Base-by-base conservation (phyloP, 1,139 yeast genomes). In the Scheffersomyces cryptocercus region DNA sequence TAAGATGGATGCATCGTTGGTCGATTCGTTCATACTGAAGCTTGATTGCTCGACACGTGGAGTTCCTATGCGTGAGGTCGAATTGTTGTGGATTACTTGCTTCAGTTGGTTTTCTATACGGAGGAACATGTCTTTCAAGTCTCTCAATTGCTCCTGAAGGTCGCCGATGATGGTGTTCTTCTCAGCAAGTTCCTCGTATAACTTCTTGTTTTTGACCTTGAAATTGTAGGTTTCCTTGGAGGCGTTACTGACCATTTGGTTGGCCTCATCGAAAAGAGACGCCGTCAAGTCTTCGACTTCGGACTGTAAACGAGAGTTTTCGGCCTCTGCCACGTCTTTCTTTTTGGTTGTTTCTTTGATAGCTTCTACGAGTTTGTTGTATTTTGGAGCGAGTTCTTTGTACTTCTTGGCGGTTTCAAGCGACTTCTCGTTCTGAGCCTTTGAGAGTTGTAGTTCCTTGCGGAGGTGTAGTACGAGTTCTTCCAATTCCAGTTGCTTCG, bases 231-330 rank as follows among this genome's bases (percentile, higher is more conserved):
- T 74, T 52, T 81, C 85, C 51, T 77, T 68, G 45, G 84, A 78
- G 1, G 93, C 95, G 51, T 79, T 79, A 46, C 82, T 79, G 11
- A 88, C 96, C 87, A 85, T 86, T 39, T 76, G 75, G 58, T 87
- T 87, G 15, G 96, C 96, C 58, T 87, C 93, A 54, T 81, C 84
- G 60, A 88, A 88, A 36, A 88, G 65, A 2, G 89, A 81, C 2
- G 84, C 88, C 1, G 89, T 79, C 42, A 88, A 68, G 37, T 88
- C 95, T 59, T 86, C 93, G 28, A 88, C 85, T 59, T 88, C 96
- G 14, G 73, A 78, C 46, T 82, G 77, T 38, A 88, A 64, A 49
- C 78, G 75, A 39, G 73, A 69, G 39, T 80, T 83, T 51, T 85
- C 85, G 13, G 70, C 67, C 49, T 84, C 87, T 0, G 87, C 82